Conservation (phyloP, 345 rosid genomes). For the Populus euphratica region DNA sequence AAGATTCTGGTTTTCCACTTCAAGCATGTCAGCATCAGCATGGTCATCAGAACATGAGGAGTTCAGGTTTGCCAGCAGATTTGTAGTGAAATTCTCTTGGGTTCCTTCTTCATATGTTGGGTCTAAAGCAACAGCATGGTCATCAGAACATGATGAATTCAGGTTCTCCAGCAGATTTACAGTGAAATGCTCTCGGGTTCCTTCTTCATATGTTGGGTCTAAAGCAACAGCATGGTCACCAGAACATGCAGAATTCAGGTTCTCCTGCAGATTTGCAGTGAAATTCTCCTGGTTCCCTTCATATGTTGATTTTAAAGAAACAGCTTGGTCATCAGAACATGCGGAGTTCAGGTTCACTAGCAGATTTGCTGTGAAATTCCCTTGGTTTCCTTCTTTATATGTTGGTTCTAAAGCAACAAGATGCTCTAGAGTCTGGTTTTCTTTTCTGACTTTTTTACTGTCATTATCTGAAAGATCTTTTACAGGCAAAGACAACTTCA, state of each 20-base stretch:
- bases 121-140: not conserved
- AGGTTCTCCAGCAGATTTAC: not conserved
- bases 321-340: not conserved
- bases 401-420: not conserved
- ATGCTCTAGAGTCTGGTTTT: slow-evolving; percentile 15
- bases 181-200: not conserved
- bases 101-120: slow-evolving; percentile 1
- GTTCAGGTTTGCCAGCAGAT: not conserved
- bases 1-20: slow-evolving; percentile 10
- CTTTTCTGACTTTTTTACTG: slow-evolving; percentile 23
- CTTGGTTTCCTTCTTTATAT: slow-evolving; percentile 2
- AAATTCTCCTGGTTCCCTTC: slow-evolving; percentile 10
- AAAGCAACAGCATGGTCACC: not conserved
- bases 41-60: not conserved
- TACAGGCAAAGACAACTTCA: slow-evolving; percentile 14
- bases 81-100: not conserved
- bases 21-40: not conserved
- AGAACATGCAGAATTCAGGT: not conserved
- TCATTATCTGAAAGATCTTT: slow-evolving; percentile 10
- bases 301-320: not conserved
- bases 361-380: slow-evolving; percentile 9
- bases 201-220: not conserved
- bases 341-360: not conserved
- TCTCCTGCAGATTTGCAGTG: not conserved
- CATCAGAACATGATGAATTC: not conserved